These are phyloP conservation scores for Pigoraptor vietnamica DNA, from an alignment of 78 protist species.

Conservation along the genomic window DNA sequence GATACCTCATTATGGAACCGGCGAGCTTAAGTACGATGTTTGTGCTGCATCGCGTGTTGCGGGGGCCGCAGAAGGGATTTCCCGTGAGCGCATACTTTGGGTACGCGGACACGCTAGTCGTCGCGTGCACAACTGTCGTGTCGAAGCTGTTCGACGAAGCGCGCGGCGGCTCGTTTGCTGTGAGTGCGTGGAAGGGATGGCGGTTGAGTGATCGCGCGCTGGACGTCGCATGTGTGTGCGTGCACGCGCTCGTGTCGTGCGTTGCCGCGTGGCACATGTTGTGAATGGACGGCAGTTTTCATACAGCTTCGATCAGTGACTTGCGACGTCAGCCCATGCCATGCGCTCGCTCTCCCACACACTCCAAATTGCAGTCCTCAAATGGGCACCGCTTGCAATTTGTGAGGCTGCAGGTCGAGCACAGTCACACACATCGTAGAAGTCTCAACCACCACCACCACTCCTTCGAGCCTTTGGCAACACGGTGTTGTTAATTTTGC, in stretches of 20 bases:
- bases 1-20: neutral
- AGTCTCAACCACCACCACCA: no score
- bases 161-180: neutral
- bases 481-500: no score
- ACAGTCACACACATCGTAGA: no score
- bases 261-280: neutral
- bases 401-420: no score
- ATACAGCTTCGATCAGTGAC: no score
- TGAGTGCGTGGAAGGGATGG: neutral
- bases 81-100: neutral
- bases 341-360: no score
- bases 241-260: neutral
- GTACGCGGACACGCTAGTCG: neutral
- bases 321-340: no score
- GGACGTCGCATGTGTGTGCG: neutral
- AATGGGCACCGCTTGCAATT: no score
- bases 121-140: neutral
- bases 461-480: no score
- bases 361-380: no score
- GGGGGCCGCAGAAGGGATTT: neutral
- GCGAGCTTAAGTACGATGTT: neutral
- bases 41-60: neutral
- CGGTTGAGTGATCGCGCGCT: neutral
- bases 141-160: neutral
- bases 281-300: no score